Evolutionary conservation across 164 flowering plant genomes (phyloP).

Genomic region (Cinnamomum chago): DNA sequence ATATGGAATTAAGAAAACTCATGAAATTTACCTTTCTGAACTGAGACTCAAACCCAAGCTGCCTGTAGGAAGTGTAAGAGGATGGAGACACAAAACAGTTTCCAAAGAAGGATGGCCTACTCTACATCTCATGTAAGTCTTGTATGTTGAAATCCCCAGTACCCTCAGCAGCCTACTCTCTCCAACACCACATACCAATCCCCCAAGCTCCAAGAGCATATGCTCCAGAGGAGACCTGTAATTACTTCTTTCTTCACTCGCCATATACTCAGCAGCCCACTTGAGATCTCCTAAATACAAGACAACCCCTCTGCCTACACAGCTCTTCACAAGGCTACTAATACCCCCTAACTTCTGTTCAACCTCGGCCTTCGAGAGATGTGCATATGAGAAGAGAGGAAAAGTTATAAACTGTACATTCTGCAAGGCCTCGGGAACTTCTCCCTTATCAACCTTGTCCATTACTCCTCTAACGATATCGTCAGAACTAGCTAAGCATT

Average conservation of each 20-base stretch:
- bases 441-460: constrained; percentile 58
- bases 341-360: constrained; percentile 65
- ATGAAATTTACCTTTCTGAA: constrained; percentile 57
- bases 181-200: constrained; percentile 44
- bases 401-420: constrained; percentile 49
- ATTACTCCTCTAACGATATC: constrained; percentile 55
- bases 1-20: constrained; percentile 1
- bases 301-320: constrained; percentile 45
- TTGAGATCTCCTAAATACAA: constrained; percentile 83
- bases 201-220: constrained; percentile 72
- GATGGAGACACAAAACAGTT: constrained; percentile 65
- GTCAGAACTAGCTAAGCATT: constrained; percentile 49
- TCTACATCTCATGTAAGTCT: constrained; percentile 70
- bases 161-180: constrained; percentile 61
- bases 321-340: constrained; percentile 42
- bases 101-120: constrained; percentile 68
- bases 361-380: constrained; percentile 51
- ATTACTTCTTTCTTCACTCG: constrained; percentile 34
- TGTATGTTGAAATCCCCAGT: constrained; percentile 71
- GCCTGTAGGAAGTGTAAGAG: constrained; percentile 65
- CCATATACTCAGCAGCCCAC: constrained; percentile 64
- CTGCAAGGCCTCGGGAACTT: constrained; percentile 48
- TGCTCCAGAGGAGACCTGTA: constrained; percentile 62
- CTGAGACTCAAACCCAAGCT: constrained; percentile 73
- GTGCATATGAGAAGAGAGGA: constrained; percentile 42